Conservation (phyloP, 257 asterid species). For the Solanum paucissectum region DNA sequence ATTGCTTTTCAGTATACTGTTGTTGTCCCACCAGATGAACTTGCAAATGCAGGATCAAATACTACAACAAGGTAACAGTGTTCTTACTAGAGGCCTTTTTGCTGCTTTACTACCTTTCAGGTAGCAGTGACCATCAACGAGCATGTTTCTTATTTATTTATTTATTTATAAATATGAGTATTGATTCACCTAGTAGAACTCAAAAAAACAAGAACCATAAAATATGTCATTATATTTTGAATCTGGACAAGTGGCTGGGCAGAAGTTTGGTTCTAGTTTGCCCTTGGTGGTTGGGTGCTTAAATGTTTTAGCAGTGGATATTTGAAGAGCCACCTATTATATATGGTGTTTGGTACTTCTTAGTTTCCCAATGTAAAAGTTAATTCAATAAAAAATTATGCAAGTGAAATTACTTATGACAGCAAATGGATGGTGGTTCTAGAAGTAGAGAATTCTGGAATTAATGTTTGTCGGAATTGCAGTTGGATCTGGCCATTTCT, state of each 20-base stretch:
- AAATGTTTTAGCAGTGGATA: not conserved
- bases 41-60: conserved; percentile 35
- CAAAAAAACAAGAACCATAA: not conserved
- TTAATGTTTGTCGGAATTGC: not conserved
- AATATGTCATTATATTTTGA: not conserved
- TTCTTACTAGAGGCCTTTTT: not conserved
- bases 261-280: not conserved
- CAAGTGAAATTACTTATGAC: not conserved
- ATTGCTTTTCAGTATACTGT: conserved; percentile 96
- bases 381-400: not conserved
- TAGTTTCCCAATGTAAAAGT: not conserved
- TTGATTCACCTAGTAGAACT: not conserved
- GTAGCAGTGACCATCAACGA: not conserved
- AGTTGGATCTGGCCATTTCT: not conserved
- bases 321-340: not conserved
- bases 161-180: not conserved
- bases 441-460: not conserved
- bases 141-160: not conserved
- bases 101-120: not conserved
- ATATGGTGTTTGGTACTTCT: not conserved
- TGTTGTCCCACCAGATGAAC: conserved; percentile 75
- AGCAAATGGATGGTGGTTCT: not conserved
- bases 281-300: not conserved
- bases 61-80: conserved; percentile 51
- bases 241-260: not conserved